Evolutionary conservation across 73 alveolate genomes (phyloP), one percentile per base, ranked within the genome.

Genomic region (Paramecium pentaurelia): DNA sequence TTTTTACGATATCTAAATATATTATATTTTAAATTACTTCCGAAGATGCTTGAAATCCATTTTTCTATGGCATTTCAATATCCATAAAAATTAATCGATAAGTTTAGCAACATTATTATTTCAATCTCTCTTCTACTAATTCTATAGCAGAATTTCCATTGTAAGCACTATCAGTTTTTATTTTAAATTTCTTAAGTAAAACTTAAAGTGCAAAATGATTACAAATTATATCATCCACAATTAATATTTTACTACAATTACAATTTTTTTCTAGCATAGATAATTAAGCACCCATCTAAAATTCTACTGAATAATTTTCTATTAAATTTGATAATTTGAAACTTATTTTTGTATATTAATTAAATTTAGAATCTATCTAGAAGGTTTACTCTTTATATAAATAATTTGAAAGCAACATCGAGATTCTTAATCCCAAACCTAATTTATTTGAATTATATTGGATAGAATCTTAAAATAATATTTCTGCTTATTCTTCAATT

Each of bases 61-160:
- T 49, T 47, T 80, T 80, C 16, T 20, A 22, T 32, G 91, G 91
- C 91, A 80, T 80, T 49, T 80, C 91, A 10, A 80, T 80, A 80
- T 80, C 91, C 91, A 80, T 80, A 12, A 80, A 49, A 27, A 80
- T 80, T 45, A 80, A 22, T 80, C 75, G 20, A 80, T 80, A 80
- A 45, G 32, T 49, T 8, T 28, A 25, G 14, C 75, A 42, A 8
- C 91, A 80, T 27, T 20, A 12, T 45, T 40, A 45, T 45, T 22
- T 12, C 27, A 45, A 45, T 27, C 58, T 49, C 20, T 49, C 5
- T 32, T 32, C 47, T 25, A 80, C 91, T 45, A 45, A 32, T 14
- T 80, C 71, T 25, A 80, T 47, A 20, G 91, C 91, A 6, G 58
- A 32, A 32, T 80, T 18, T 4, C 91, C 91, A 80, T 80, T 42